Conservation (phyloP, 176 grass and related monocot species). For the Pontederia paniculata region DNA sequence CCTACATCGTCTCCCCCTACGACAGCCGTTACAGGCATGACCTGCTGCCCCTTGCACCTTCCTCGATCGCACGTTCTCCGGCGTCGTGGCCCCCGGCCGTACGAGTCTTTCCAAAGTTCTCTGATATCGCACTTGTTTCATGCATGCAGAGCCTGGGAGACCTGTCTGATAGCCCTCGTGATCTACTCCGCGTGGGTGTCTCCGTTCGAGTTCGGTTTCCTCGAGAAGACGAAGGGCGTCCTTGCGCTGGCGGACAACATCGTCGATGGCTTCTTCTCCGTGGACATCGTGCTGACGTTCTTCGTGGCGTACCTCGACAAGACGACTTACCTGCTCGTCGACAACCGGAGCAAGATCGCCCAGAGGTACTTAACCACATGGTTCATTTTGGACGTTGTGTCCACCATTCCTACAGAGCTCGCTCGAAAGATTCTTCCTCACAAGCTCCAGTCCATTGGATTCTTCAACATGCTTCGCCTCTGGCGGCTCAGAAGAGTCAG, state of each 20-base stretch:
- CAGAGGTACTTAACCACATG: conserved; percentile 57
- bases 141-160: conserved; percentile 64
- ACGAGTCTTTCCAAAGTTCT: background rate
- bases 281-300: conserved; percentile 79
- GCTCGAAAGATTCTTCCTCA: conserved; percentile 46
- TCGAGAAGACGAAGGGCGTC: conserved; percentile 31
- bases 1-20: conserved; percentile 55
- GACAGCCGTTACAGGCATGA: conserved; percentile 55
- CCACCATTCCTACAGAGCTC: conserved; percentile 57
- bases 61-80: background rate
- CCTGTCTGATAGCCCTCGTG: conserved; percentile 65
- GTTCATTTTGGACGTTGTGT: conserved; percentile 66
- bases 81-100: background rate
- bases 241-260: conserved; percentile 55
- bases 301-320: conserved; percentile 80
- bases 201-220: conserved; percentile 86
- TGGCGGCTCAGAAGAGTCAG: conserved; percentile 93
- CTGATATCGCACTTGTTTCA: conserved; percentile 7
- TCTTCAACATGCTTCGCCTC: conserved; percentile 85
- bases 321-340: conserved; percentile 46
- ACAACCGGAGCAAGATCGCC: conserved; percentile 49
- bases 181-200: conserved; percentile 78
- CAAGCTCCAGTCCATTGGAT: conserved; percentile 55
- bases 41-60: background rate
- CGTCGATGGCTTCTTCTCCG: conserved; percentile 58